Evolutionary conservation across 345 rosid species (phyloP).

Genomic region (Cardamine occulta): DNA sequence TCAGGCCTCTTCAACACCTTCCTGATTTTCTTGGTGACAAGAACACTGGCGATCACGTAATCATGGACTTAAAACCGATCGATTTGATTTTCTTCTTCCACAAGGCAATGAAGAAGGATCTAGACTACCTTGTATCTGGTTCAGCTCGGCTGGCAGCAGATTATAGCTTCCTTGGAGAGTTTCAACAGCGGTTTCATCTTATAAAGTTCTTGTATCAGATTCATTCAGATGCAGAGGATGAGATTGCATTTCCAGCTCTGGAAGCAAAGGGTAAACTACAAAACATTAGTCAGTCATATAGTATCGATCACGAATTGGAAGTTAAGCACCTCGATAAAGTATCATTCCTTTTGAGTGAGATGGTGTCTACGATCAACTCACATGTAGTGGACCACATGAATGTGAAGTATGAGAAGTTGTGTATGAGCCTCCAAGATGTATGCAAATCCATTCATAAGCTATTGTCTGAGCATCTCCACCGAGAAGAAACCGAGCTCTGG

Average conservation of each 20-base stretch:
- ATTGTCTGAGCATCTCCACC: conserved; percentile 66
- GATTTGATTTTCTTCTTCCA: conserved; percentile 76
- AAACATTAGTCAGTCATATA: conserved; percentile 66
- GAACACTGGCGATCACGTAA: conserved; percentile 30
- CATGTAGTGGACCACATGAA: conserved; percentile 32
- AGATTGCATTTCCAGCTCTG: conserved; percentile 78
- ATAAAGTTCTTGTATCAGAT: conserved; percentile 58
- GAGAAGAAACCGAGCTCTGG: conserved; percentile 85
- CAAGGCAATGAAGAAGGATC: conserved; percentile 75
- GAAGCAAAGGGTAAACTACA: conserved; percentile 68
- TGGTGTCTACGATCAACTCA: conserved; percentile 44
- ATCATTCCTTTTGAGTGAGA: conserved; percentile 60
- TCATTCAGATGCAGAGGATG: conserved; percentile 79
- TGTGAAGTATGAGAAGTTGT: conserved; percentile 47
- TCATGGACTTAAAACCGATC: conserved; percentile 55
- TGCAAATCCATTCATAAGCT: conserved; percentile 68
- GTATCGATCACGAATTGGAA: conserved; percentile 69
- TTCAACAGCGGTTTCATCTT: conserved; percentile 59
- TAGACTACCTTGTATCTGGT: conserved; percentile 63
- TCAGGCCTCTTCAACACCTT: conserved; percentile 35
- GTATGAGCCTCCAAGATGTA: conserved; percentile 59
- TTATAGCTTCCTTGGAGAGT: conserved; percentile 54
- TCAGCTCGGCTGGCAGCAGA: conserved; percentile 61
- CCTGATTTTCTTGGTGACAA: conserved; percentile 42
- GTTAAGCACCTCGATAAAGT: conserved; percentile 52